Percentiles rank a stretch among this genome's conserved stretches.
Conservation (phyloP, 2,329 filamentous ascomycete species). For the Rugonectria rugulosa region DNA sequence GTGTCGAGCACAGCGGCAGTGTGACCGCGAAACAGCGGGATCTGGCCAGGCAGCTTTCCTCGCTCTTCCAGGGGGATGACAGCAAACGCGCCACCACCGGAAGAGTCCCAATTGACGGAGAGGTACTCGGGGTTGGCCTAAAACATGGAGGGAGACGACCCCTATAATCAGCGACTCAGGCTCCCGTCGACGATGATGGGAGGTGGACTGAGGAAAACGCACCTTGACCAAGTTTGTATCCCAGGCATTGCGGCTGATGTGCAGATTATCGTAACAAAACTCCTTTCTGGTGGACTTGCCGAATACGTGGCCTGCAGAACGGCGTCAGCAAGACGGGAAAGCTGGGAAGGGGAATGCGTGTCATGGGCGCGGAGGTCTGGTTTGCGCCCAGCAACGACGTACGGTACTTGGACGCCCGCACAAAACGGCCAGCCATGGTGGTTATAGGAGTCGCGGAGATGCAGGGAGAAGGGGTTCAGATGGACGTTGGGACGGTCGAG, state of each 20-base stretch:
- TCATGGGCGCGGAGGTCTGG: constrained; percentile 33
- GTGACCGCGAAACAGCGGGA: constrained; percentile 95
- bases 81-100: constrained; percentile 94
- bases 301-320: constrained; percentile 87
- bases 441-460: constrained; percentile 28
- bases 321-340: constrained; percentile 38
- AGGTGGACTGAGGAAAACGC: constrained; percentile 41
- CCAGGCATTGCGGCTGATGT: constrained; percentile 98
- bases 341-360: no score
- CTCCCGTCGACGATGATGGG: constrained; percentile 21
- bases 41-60: constrained; percentile 89
- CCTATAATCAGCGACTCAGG: constrained; percentile 36
- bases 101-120: constrained; percentile 97
- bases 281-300: constrained; percentile 96
- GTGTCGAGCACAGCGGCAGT: constrained; percentile 96
- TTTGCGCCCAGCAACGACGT: constrained; percentile 47
- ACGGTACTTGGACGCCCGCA: constrained; percentile 75
- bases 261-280: constrained; percentile 97
- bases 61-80: constrained; percentile 91
- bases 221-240: constrained; percentile 99
- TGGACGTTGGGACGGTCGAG: background rate
- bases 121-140: constrained; percentile 96
- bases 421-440: constrained; percentile 69
- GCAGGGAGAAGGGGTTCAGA: constrained; percentile 16
- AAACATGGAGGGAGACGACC: constrained; percentile 22